Conservation (phyloP, 805 yeast species). For the Saturnispora saitoi region DNA sequence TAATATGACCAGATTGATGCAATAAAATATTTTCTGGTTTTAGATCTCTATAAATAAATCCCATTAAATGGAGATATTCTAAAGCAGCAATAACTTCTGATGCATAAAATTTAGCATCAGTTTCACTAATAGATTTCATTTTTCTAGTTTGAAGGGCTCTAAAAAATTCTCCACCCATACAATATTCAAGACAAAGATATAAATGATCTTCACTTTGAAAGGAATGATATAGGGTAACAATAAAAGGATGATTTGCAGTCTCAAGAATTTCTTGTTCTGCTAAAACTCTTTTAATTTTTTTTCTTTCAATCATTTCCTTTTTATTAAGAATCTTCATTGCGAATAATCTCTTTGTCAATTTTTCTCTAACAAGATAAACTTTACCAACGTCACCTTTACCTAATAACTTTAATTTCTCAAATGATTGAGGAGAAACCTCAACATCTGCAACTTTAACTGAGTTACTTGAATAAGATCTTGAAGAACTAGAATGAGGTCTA, state of each 20-base stretch:
- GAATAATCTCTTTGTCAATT: constrained; percentile 59
- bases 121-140: constrained; percentile 76
- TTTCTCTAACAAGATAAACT: constrained; percentile 86
- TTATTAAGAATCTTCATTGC: constrained; percentile 92
- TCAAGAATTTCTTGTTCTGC: constrained; percentile 97
- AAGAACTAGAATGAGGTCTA: constrained; percentile 30
- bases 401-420: constrained; percentile 79
- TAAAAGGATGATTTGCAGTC: constrained; percentile 93
- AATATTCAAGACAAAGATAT: constrained; percentile 95
- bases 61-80: constrained; percentile 93
- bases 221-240: constrained; percentile 91
- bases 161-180: constrained; percentile 99
- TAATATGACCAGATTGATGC: constrained; percentile 96
- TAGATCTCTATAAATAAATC: constrained; percentile 90
- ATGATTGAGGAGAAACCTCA: constrained; percentile 78
- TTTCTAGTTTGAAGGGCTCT: constrained; percentile 89
- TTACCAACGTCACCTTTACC: constrained; percentile 99
- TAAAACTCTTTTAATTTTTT: constrained; percentile 86
- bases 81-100: constrained; percentile 96
- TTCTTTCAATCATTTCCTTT: constrained; percentile 89
- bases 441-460: constrained; percentile 68
- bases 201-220: constrained; percentile 90
- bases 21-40: constrained; percentile 92
- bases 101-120: constrained; percentile 88
- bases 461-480: constrained; percentile 62